Base-by-base conservation (phyloP, 2,329 filamentous ascomycete genomes). In the Aspergillus pseudoglaucus region DNA sequence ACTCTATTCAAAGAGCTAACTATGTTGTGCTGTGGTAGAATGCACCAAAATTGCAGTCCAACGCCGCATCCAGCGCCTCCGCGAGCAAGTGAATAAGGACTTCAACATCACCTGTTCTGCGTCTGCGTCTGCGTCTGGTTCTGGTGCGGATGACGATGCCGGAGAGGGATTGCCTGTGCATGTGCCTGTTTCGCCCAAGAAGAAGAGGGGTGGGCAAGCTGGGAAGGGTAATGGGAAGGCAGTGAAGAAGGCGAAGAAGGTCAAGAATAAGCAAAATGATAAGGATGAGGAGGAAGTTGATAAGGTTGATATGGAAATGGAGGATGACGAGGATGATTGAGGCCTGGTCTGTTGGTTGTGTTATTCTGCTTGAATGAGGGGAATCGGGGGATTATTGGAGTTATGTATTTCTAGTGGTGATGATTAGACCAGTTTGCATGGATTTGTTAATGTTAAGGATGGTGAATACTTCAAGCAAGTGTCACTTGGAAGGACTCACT, bases 41-140 rank as follows among this genome's bases (percentile, higher is more conserved):
- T 60, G 59, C 39, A 62, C 55, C 9, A 23, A 47, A 15, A 54
- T 49, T 8, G 59, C 61, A 0, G 37, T 61, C 5, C 53, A 59
- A 43, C 59, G 58, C 40, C 51, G 60, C 10, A 49, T 64, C 9
- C 45, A 48, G n/a, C 54, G 53, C 4, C 38, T 63, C 0, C 53
- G 52, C 22, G 53, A 54, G 1, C 53, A 52, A 32, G 50, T 49
- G 27, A 50, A 45, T 22, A 51, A 44, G 4, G 15, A 15, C n/a
- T 37, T 37, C n/a, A 10, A 37, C 8, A 17, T 30, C 10, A 12
- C 3, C n/a, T 6, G n/a, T 17, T 37, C n/a, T 37, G 33, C 33
- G 27, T 25, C 8, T 22, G 17, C 8, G 22, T 3, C 3, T 30
- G 23, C 23, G 7, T 25, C 23, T 4, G 25, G 25, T 37, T n/a